Base-by-base conservation (phyloP, 1,284 basidiomycete genomes). In the Calocybe gambosa region DNA sequence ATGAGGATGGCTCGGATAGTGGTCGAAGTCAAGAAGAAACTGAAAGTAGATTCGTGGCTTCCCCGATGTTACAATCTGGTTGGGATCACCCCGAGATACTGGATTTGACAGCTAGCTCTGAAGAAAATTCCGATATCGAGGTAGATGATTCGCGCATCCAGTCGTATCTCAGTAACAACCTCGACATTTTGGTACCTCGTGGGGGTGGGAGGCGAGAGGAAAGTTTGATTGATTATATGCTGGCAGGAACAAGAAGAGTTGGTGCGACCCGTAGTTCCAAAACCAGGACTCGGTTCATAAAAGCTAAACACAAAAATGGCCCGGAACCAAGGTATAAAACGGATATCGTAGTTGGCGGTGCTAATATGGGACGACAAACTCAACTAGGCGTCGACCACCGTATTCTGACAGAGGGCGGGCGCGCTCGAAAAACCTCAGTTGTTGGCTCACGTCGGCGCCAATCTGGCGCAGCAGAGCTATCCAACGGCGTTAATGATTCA, bases 181-280 rank as follows among this genome's bases (percentile, higher is more conserved):
- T 51, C 42, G 42, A 23, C 38, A 45, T 45, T 15, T 20, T 48
- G 29, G 23, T 43, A 28, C 23, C 49, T 34, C 58, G 55, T 29
- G 54, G 48, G 1, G 58, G 58, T 23, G 50, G 50, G 41, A 39
- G 47, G 39, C 65, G 58, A 36, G 70, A 75, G 47, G 67, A 64
- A 50, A 72, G 68, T 53, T 56, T 79, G 35, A 79, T 82, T 43
- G 77, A 82, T 50, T 78, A 71, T 60, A 82, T 82, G 79, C 50
- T 81, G 37, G 63, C 62, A n/a, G 66, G 68, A 44, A 67, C 67
- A 4, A 65, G 66, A 29, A 62, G 54, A 25, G 52, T 67, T 39
- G 62, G 58, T 12, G 50, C 43, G 21, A 41, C 49, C 42, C 26
- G 54, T 50, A 55, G 50, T 50, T 43, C 38, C 39, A 47, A 53